Base-by-base conservation (phyloP, 1,139 yeast genomes). In the Hyphopichia wangnamkhiaoensis region DNA sequence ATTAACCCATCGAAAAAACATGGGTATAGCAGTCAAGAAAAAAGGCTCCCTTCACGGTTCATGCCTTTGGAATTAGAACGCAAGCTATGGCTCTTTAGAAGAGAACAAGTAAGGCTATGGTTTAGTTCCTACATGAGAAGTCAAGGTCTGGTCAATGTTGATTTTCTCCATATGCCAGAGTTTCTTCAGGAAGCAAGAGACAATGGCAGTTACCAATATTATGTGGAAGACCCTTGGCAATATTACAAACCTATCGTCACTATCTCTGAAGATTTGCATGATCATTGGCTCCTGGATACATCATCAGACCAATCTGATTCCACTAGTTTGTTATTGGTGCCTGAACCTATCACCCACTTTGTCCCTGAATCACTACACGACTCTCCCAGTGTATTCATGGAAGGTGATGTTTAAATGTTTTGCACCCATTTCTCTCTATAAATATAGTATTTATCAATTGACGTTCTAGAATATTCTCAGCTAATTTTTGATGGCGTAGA, bases 51-150 rank as follows among this genome's bases (percentile, higher is more conserved):
- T 7, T n/a, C 13, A 9, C 23, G 29, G 7, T 17, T 23, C 3
- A 5, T 28, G 1, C 37, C 37, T 5, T 21, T 19, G 24, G 27
- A 14, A 13, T 16, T 34, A 3, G 37, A 34, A 21, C 14, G 20
- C 18, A 21, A 28, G 12, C 20, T 34, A 12, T 34, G 37, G 37
- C 13, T 20, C 9, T 34, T 13, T 21, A 13, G 37, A 19, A 18
- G 14, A 21, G 5, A 8, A 5, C 15, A 27, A 17, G 17, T 28
- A n/a, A 14, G 23, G 14, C 23, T 20, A 13, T 28, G 19, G 12
- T 34, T n/a, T 17, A 13, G 32, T 15, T 7, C 12, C 6, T 19
- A 26, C 10, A 4, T n/a, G 14, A 10, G 8, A 4, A 28, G 19
- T 3, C 18, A 18, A 4, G 36, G 36, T 7, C 13, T 5, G 9